These are phyloP conservation scores for Amaranthus cruentus DNA, from an alignment of 148 eudicot genomes.

Conservation along the genomic window DNA sequence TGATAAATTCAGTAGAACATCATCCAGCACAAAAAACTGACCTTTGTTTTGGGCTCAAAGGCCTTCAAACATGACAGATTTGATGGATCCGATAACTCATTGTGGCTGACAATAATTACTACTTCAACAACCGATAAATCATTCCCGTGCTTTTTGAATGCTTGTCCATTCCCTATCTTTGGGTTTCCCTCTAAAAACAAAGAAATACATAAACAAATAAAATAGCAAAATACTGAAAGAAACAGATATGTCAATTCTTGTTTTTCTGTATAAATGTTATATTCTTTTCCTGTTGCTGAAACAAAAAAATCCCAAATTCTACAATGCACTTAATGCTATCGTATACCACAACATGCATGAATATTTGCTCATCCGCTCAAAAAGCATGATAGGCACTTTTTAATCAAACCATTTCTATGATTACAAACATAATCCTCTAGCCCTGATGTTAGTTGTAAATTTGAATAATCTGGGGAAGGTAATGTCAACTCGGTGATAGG, in stretches of 20 bases:
- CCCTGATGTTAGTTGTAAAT: conserved; percentile 51
- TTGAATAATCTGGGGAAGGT: conserved; percentile 37
- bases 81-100: conserved; percentile 36
- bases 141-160: conserved; percentile 35
- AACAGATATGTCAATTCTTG: neutral
- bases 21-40: conserved; percentile 21
- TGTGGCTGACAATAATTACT: conserved; percentile 63
- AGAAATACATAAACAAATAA: neutral
- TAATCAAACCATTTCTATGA: conserved; percentile 45
- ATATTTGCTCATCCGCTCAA: conserved; percentile 37
- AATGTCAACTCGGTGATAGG: conserved; percentile 33
- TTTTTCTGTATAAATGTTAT: neutral
- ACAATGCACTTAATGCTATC: neutral
- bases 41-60: conserved; percentile 64
- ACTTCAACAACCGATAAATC: conserved; percentile 51
- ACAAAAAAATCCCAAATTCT: neutral
- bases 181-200: conserved; percentile 41
- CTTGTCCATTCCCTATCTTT: conserved; percentile 66
- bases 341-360: conserved; percentile 1
- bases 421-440: conserved; percentile 62
- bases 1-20: neutral
- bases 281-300: neutral
- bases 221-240: neutral
- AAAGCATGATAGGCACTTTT: conserved; percentile 60
- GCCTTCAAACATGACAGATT: conserved; percentile 51